Evolutionary conservation across 2,329 filamentous ascomycete species (phyloP).

Genomic region (Neocucurbitaria cava): DNA sequence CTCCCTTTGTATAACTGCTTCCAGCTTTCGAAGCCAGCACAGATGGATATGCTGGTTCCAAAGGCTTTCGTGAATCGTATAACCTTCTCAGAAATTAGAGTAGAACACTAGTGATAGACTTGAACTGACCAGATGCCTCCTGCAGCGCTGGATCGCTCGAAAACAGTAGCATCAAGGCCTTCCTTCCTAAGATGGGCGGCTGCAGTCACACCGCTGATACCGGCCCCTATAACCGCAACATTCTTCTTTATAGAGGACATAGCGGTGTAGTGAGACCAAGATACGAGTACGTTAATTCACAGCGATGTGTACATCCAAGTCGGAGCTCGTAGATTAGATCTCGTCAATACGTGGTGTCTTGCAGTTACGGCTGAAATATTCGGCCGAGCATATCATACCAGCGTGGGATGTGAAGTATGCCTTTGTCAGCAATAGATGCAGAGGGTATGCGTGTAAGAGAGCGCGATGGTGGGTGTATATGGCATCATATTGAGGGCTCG

Average conservation of each 20-base stretch:
- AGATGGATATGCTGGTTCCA: slow-evolving; percentile 58
- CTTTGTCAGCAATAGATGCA: slow-evolving; percentile 11
- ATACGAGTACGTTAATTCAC: background rate
- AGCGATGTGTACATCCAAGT: background rate
- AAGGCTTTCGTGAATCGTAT: slow-evolving; percentile 57
- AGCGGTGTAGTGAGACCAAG: background rate
- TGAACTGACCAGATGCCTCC: slow-evolving; percentile 63
- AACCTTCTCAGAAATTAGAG: slow-evolving; percentile 41
- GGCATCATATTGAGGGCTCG: slow-evolving; percentile 24
- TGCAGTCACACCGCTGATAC: slow-evolving; percentile 46
- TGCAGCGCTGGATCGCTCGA: slow-evolving; percentile 59
- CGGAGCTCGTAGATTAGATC: background rate
- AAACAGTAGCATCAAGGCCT: slow-evolving; percentile 59
- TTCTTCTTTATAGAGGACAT: slow-evolving; percentile 26
- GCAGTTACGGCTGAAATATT: background rate
- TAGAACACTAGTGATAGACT: background rate
- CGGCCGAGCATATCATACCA: background rate
- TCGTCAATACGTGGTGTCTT: background rate
- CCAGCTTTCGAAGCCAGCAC: slow-evolving; percentile 25
- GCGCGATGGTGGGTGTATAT: slow-evolving; percentile 26
- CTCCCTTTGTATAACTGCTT: slow-evolving; percentile 22
- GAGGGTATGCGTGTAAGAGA: background rate
- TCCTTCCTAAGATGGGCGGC: slow-evolving; percentile 45
- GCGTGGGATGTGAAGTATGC: background rate
- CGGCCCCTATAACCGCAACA: slow-evolving; percentile 47